Evolutionary conservation across 768 basidiomycete species (phyloP), one percentile per base, ranked within the genome.

Genomic region (Boletus rufocinnamomeus): DNA sequence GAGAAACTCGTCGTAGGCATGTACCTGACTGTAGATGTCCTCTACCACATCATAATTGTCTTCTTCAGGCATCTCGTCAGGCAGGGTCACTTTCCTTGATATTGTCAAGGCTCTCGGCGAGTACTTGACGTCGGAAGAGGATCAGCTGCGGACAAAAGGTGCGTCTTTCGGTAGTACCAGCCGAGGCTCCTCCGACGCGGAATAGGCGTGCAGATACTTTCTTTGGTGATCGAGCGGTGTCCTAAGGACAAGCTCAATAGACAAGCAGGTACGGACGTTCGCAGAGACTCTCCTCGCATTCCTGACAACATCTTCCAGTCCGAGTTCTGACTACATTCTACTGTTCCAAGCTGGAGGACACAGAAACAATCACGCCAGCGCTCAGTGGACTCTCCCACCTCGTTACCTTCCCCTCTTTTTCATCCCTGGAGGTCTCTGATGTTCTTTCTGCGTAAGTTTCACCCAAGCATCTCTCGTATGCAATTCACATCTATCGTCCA

Each of bases 71-170:
- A 74, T 87, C 54, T 81, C 84, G 16, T 76, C 77, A 59, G 85
- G 85, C 21, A 72, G 78, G 23, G 72, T 82, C 10, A 82, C 85
- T 21, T 76, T 97, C 16, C 76, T 95, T 6, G 82, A 87, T 60
- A 75, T 98, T 23, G 92, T 98, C 37, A 94, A 92, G 69, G 85
- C 87, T 27, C 81, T 97, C 0, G 93, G 93, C 43, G 88, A 91
- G 63, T 94, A 90, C 67, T 77, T 99, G 16, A 95, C 92, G 0
- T 86, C 92, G 2, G 91, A 95, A 57, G 90, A 96, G 54, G 91
- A 88, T 64, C 77, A 79, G 5, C 72, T 89, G 13, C 82, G 96
- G 30, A 82, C 84, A 10, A 93, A 93, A 79, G 96, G 96, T 93
- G 58, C 47, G 54, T 49, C 59, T 44, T 45, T 37, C n/a, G 27